A percentile compares a stretch with the other conserved stretches of the same genome.
These are phyloP conservation scores for Thalassiosira delicatula DNA, from an alignment of 352 stramenopile genomes.

Conservation along the genomic window DNA sequence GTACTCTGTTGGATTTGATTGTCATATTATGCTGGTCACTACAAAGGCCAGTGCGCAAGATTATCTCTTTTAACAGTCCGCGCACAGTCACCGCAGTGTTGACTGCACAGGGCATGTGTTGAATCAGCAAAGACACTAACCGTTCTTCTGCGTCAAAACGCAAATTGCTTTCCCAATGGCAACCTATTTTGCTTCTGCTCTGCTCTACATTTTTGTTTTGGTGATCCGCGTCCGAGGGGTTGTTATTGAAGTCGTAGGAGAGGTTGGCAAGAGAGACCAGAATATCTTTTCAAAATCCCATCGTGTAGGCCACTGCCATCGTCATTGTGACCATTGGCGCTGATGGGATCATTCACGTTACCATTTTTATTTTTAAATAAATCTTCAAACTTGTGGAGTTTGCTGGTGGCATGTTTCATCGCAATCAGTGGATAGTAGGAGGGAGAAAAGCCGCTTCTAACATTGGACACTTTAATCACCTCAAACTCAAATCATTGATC, in stretches of 20 bases:
- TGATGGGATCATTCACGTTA: conserved; percentile 7
- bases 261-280: conserved; percentile 94
- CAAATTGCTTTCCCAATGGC: conserved; percentile 88
- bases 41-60: too few relatives aligned
- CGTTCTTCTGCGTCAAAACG: conserved; percentile 86
- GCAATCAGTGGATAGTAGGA: conserved; percentile 85
- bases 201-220: too few relatives aligned
- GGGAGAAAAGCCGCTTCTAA: conserved; percentile 89
- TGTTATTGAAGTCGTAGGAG: conserved; percentile 87
- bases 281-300: conserved; percentile 96
- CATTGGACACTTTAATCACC: conserved; percentile 94
- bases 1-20: too few relatives aligned
- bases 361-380: conserved; percentile 82
- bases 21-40: too few relatives aligned
- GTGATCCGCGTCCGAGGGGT: conserved; percentile 85
- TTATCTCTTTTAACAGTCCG: conserved; percentile 92
- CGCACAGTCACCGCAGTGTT: conserved; percentile 93
- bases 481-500: too few relatives aligned
- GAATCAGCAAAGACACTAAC: conserved; percentile 68
- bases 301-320: conserved; percentile 75
- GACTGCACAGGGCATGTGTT: conserved; percentile 73
- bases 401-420: conserved; percentile 94
- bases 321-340: not conserved
- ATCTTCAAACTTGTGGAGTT: conserved; percentile 94
- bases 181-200: too few relatives aligned